Evolutionary conservation across 306 rosid species (phyloP).

Genomic region (Crataegus laevigata): DNA sequence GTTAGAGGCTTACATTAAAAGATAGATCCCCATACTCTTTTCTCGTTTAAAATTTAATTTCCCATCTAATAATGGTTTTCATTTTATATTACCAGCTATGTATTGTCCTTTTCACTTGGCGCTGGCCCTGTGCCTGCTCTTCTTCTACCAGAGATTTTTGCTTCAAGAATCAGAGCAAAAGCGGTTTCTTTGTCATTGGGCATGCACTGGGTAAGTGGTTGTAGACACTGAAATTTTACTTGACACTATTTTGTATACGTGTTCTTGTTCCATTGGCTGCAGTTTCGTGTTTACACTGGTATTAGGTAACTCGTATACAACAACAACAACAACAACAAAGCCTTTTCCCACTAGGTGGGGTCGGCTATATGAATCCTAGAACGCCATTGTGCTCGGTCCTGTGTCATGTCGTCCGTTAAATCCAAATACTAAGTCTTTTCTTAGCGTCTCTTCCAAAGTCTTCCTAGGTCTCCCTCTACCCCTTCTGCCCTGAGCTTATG

Average conservation of each 20-base stretch:
- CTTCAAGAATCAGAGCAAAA: conserved; percentile 94
- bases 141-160: conserved; percentile 94
- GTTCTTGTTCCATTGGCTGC: background rate
- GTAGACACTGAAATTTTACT: background rate
- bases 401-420: too few species aligned
- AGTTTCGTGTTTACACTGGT: background rate
- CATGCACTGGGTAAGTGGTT: conserved; percentile 86
- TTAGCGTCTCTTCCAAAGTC: too few species aligned
- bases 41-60: background rate
- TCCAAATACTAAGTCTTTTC: too few species aligned
- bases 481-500: too few species aligned
- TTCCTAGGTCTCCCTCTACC: too few species aligned
- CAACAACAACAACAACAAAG: too few species aligned
- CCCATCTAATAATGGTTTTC: background rate
- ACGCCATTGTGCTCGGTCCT: too few species aligned
- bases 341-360: too few species aligned
- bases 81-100: conserved; percentile 50
- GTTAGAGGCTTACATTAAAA: conserved; percentile 18
- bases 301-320: too few species aligned
- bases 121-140: conserved; percentile 99
- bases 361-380: too few species aligned
- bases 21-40: background rate
- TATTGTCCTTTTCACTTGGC: conserved; percentile 91
- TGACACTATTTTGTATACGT: background rate
- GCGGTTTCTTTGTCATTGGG: conserved; percentile 91